A percentile compares a stretch with the other conserved stretches of the same genome.
Evolutionary conservation across 148 eudicot species (phyloP).

Genomic region (Nepenthes gracilis): DNA sequence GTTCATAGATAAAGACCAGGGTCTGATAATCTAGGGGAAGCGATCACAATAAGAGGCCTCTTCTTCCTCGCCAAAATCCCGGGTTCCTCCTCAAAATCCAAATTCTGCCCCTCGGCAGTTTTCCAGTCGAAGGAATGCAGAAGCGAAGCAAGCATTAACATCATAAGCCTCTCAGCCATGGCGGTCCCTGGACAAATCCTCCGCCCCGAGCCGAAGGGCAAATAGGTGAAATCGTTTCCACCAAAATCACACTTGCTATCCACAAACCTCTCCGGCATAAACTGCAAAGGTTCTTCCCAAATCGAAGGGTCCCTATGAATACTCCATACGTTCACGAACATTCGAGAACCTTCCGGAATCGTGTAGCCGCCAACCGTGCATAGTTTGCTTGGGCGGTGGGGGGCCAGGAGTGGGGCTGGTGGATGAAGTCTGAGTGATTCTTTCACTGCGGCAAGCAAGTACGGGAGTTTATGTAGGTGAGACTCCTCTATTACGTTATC

Average conservation of each 20-base stretch:
- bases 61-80: not conserved
- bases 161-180: not conserved
- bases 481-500: not conserved
- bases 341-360: not conserved
- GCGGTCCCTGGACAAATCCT: conserved; percentile 9
- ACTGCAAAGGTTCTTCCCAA: conserved; percentile 1
- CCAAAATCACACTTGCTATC: conserved; percentile 5
- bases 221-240: not conserved
- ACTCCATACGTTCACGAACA: conserved; percentile 1
- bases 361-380: not conserved
- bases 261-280: conserved; percentile 10
- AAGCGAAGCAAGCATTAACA: not conserved
- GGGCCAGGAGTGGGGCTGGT: not conserved
- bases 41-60: not conserved
- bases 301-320: conserved; percentile 3
- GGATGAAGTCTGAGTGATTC: not conserved
- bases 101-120: not conserved
- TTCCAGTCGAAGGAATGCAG: not conserved
- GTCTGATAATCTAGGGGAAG: not conserved
- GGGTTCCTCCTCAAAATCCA: not conserved
- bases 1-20: not conserved
- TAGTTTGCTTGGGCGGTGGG: not conserved
- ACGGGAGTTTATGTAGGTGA: not conserved
- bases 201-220: conserved; percentile 11
- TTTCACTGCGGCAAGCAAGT: not conserved